Evolutionary conservation across 768 basidiomycete species (phyloP), one percentile per base, ranked within the genome.

Genomic region (Pisolithus albus): DNA sequence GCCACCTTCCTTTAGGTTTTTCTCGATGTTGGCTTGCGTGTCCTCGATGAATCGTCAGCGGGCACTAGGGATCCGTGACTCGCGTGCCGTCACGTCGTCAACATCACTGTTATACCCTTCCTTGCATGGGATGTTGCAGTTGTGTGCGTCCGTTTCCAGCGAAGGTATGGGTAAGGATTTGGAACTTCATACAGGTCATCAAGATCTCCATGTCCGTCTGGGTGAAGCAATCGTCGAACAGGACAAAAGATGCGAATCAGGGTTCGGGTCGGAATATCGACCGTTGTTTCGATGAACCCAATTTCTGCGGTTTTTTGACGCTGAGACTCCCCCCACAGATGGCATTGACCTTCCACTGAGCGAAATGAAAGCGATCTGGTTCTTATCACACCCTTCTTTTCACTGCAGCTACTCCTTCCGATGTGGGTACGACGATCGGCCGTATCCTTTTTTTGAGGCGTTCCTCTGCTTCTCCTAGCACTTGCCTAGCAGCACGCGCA

Each of bases 341-440:
- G 37, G 62, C 56, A 51, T 67, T 66, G 46, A 66, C 47, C 66
- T 67, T 15, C 66, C 66, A 18, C 52, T 59, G 7, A 28, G 63
- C 66, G 42, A 68, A 58, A 52, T 68, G 64, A 28, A 61, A 59
- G 21, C 56, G 45, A 4, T 58, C 61, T 28, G 60, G 57, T 30
- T 36, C 18, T 21, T 56, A 56, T 30, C 53, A 28, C n/a, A 53
- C 42, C 18, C n/a, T 41, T 11, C 11, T 16, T 40, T 53, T 44
- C 13, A 51, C 54, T 28, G 32, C 47, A 8, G 6, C 34, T 19
- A 55, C 23, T 26, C 59, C 61, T 30, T 50, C 48, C 28, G 26
- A 45, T 18, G 56, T 56, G 23, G 60, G 61, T 54, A 52, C 46
- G 19, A 52, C 47, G 15, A 55, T 49, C 30, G 59, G 58, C 32